These are phyloP conservation scores for Viola odorata DNA, from an alignment of 345 rosid genomes.

Conservation along the genomic window DNA sequence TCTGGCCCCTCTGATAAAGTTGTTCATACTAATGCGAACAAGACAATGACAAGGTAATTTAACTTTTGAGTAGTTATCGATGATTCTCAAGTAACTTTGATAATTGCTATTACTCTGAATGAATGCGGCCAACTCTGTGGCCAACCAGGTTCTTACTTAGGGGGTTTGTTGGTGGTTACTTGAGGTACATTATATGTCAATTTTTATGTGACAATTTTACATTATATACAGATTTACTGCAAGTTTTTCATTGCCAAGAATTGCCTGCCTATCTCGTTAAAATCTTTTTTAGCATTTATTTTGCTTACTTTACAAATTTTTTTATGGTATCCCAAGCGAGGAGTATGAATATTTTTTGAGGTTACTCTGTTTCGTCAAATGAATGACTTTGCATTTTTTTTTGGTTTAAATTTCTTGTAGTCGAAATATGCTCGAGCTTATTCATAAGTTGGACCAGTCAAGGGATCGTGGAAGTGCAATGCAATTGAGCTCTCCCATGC, in stretches of 20 bases:
- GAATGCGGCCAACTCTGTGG: background rate
- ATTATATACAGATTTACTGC: no score
- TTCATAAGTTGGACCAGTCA: constrained; percentile 77
- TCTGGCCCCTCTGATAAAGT: constrained; percentile 37
- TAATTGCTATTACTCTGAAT: background rate
- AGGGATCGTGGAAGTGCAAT: constrained; percentile 40
- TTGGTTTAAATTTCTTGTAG: constrained; percentile 32
- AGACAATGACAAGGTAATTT: constrained; percentile 52
- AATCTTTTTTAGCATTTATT: background rate
- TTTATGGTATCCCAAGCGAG: background rate
- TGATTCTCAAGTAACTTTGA: background rate
- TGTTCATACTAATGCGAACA: constrained; percentile 33
- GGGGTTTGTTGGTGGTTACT: background rate
- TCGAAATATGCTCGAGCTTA: constrained; percentile 86
- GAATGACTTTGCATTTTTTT: background rate
- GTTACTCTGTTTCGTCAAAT: background rate
- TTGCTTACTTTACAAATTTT: background rate
- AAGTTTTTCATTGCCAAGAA: no score
- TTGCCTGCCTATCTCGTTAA: background rate
- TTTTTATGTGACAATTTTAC: no score
- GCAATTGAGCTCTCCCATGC: constrained; percentile 40
- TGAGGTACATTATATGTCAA: background rate
- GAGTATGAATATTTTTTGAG: no score
- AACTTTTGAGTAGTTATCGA: background rate
- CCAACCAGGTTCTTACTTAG: background rate